Evolutionary conservation across 83 land plant genomes (phyloP).

Genomic region (Diphasiastrum complanatum): DNA sequence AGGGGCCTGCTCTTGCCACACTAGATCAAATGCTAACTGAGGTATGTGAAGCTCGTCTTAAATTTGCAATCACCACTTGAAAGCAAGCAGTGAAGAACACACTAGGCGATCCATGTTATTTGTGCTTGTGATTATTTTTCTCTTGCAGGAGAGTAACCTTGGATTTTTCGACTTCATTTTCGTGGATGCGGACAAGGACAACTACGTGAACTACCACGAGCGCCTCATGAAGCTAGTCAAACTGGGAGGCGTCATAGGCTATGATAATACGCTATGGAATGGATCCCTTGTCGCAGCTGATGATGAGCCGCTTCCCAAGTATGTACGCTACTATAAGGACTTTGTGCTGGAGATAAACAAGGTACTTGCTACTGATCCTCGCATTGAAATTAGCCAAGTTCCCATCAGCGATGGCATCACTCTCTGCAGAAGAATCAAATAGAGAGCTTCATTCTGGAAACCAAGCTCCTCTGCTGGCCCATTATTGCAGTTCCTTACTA

Average conservation of each 20-base stretch:
- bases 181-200: conserved; percentile 95
- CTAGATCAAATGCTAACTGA: conserved; percentile 62
- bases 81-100: too few species aligned
- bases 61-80: too few species aligned
- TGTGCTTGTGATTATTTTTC: too few species aligned
- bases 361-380: conserved; percentile 60
- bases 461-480: too few species aligned
- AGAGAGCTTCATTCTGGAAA: too few species aligned
- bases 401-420: conserved; percentile 90
- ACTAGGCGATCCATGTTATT: too few species aligned
- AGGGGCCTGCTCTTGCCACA: conserved; percentile 75
- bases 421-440: conserved; percentile 57
- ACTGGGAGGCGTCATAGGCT: conserved; percentile 76
- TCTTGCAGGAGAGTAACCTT: conserved; percentile 48
- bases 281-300: conserved; percentile 63
- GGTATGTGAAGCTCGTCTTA: too few species aligned
- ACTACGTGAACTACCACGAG: conserved; percentile 85
- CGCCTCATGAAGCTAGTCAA: conserved; percentile 63
- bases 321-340: conserved; percentile 50
- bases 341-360: conserved; percentile 71
- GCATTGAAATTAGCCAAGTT: conserved; percentile 74
- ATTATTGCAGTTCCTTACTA: too few species aligned
- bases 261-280: conserved; percentile 91
- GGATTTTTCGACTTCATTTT: conserved; percentile 74
- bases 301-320: conserved; percentile 56